These are phyloP conservation scores for Rosa chinensis DNA, from an alignment of 306 rosid genomes.

Conservation along the genomic window DNA sequence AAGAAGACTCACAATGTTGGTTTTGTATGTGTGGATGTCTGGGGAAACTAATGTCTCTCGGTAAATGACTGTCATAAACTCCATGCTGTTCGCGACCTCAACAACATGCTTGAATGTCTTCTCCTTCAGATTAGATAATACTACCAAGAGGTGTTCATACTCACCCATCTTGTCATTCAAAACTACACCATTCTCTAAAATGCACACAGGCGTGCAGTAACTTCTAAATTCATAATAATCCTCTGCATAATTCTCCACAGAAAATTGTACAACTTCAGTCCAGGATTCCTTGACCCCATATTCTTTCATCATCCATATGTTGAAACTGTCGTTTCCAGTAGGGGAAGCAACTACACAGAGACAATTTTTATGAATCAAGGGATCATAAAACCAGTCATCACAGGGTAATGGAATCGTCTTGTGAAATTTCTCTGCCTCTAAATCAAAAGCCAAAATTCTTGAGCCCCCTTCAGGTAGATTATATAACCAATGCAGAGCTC, in stretches of 20 bases:
- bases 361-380: not conserved
- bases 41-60: not conserved
- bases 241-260: not conserved
- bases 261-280: not conserved
- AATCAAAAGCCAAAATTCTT: not conserved
- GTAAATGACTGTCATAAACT: not conserved
- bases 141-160: not conserved
- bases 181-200: constrained; percentile 11
- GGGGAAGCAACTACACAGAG: not conserved
- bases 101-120: not conserved
- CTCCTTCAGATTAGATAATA: not conserved
- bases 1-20: not conserved
- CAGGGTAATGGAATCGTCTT: not conserved
- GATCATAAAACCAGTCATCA: not conserved
- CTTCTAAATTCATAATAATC: not conserved
- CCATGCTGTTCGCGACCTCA: not conserved
- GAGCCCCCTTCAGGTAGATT: not conserved
- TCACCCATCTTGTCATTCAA: not conserved
- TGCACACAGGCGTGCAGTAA: not conserved
- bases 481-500: not conserved
- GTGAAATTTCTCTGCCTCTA: not conserved
- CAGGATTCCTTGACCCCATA: constrained; percentile 3
- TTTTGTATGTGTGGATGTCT: not conserved
- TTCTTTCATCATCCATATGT: constrained; percentile 12
- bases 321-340: not conserved